These are phyloP conservation scores for Cryptococcus sp. DNA, from an alignment of 1,284 basidiomycete genomes.

Conservation along the genomic window DNA sequence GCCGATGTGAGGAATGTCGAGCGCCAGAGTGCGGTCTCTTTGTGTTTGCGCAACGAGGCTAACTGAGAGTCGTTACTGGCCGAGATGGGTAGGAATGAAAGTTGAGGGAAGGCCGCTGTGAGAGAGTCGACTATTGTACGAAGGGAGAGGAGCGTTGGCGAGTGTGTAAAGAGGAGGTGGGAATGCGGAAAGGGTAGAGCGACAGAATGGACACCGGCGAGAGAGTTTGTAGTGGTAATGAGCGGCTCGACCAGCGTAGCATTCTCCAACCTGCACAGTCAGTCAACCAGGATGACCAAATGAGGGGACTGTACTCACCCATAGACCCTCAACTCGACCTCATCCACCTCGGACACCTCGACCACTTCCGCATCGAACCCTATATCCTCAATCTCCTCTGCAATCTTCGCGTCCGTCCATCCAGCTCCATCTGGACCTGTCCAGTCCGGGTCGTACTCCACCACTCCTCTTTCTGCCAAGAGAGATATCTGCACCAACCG, in stretches of 20 bases:
- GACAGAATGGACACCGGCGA: constrained; percentile 71
- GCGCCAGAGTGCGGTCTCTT: constrained; percentile 87
- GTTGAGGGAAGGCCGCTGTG: constrained; percentile 54
- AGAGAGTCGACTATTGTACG: constrained; percentile 81
- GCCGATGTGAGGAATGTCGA: constrained; percentile 70
- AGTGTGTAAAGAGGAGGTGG: constrained; percentile 72
- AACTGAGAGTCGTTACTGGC: constrained; percentile 62
- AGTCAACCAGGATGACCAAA: constrained; percentile 3
- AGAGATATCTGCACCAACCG: constrained; percentile 84
- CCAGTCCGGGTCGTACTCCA: constrained; percentile 73
- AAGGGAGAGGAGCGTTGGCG: constrained; percentile 65
- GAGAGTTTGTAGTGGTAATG: constrained; percentile 40
- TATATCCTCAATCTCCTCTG: constrained; percentile 54
- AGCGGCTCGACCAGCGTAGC: constrained; percentile 24
- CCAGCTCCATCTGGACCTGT: constrained; percentile 26
- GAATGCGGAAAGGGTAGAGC: constrained; percentile 66
- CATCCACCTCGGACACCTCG: constrained; percentile 34
- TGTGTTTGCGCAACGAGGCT: constrained; percentile 80
- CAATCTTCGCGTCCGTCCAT: constrained; percentile 75
- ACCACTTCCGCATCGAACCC: constrained; percentile 47
- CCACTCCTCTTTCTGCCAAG: constrained; percentile 82
- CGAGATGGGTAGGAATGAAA: constrained; percentile 43
- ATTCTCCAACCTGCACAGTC: constrained; percentile 35
- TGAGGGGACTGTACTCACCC: constrained; percentile 26
- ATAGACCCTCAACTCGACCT: constrained; percentile 43